Evolutionary conservation across 495 filamentous ascomycete species (phyloP).

Genomic region (Aspergillus cavernicola): DNA sequence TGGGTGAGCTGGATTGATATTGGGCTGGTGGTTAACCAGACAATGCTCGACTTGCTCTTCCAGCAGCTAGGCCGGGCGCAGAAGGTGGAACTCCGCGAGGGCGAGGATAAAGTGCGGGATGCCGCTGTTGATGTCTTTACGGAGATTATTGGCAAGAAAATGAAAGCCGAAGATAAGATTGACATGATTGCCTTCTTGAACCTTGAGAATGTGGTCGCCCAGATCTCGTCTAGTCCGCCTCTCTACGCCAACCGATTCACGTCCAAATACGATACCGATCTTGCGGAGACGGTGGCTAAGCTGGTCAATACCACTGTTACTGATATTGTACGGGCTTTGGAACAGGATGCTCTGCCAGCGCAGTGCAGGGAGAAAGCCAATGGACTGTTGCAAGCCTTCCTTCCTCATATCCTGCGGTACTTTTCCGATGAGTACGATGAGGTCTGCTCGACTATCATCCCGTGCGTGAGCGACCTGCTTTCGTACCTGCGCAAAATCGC

Average conservation of each 20-base stretch:
- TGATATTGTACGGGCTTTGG: constrained; percentile 80
- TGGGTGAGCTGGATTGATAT: constrained; percentile 99
- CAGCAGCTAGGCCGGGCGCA: constrained; percentile 65
- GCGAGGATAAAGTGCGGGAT: constrained; percentile 73
- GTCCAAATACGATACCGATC: constrained; percentile 83
- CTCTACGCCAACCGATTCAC: constrained; percentile 74
- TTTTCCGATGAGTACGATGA: constrained; percentile 98
- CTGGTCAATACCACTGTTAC: constrained; percentile 85
- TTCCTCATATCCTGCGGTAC: constrained; percentile 82
- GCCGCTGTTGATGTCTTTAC: constrained; percentile 89
- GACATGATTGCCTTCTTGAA: constrained; percentile 90
- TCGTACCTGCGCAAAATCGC: constrained; percentile 78
- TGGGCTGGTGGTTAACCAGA: constrained; percentile 81
- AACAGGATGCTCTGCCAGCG: constrained; percentile 52
- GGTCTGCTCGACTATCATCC: constrained; percentile 90
- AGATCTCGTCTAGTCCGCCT: constrained; percentile 75
- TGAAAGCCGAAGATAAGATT: constrained; percentile 88
- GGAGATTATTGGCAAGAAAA: constrained; percentile 96
- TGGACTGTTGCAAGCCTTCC: constrained; percentile 71
- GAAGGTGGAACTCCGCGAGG: constrained; percentile 43
- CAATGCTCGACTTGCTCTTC: constrained; percentile 78
- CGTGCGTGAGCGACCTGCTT: constrained; percentile 84
- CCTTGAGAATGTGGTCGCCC: constrained; percentile 72
- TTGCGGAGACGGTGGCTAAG: constrained; percentile 90
- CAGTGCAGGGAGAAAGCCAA: constrained; percentile 60